These are phyloP conservation scores for Amborella trichopoda DNA, from an alignment of 164 flowering plant genomes.

Conservation along the genomic window DNA sequence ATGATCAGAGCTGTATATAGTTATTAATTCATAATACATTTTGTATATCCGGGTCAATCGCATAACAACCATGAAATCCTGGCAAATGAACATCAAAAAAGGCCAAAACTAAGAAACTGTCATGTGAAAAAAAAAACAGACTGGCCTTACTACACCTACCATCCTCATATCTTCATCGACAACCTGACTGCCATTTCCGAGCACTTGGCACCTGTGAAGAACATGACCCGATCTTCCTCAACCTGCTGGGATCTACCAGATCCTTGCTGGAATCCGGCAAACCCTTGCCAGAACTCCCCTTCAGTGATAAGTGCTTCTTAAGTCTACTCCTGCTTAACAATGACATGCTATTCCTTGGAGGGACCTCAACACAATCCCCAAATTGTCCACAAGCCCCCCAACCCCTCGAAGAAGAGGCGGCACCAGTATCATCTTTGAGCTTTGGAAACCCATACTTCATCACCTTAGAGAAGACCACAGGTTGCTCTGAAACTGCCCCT, in stretches of 20 bases:
- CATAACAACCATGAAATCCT: too few relatives aligned
- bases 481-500: constrained; percentile 23
- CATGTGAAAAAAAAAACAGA: too few relatives aligned
- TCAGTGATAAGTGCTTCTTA: constrained; percentile 46
- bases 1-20: too few relatives aligned
- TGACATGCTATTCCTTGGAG: constrained; percentile 40
- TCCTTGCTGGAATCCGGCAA: constrained; percentile 43
- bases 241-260: constrained; percentile 29
- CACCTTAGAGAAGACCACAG: constrained; percentile 16
- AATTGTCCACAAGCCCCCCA: constrained; percentile 81
- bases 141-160: too few relatives aligned
- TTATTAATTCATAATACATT: too few relatives aligned
- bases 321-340: constrained; percentile 46
- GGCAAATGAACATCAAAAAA: too few relatives aligned
- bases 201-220: too few relatives aligned
- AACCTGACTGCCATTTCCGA: constrained; percentile 23
- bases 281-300: constrained; percentile 49
- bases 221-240: constrained; percentile 31
- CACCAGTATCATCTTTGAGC: constrained; percentile 46
- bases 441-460: constrained; percentile 35
- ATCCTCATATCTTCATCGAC: constrained; percentile 35
- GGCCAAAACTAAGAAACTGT: too few relatives aligned
- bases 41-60: too few relatives aligned
- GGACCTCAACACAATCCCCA: constrained; percentile 70
- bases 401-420: constrained; percentile 26